These are phyloP conservation scores for Blastocystis sp. DNA, from an alignment of 352 stramenopile species.

Conservation along the genomic window DNA sequence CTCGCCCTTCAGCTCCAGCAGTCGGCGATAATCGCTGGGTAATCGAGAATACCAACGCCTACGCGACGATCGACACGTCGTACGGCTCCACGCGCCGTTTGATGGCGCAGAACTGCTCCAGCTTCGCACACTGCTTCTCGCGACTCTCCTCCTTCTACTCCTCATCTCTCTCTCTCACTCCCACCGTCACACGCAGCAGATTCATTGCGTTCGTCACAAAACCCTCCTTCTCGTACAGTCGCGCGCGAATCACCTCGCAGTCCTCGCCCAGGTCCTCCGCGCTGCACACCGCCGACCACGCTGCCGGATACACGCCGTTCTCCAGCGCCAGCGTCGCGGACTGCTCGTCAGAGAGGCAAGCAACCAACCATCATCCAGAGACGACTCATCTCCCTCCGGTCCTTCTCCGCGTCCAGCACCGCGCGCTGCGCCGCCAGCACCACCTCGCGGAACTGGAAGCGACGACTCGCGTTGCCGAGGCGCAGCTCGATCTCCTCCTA, in stretches of 20 bases:
- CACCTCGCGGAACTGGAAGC: not conserved
- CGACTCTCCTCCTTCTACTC: not conserved
- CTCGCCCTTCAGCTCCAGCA: not conserved
- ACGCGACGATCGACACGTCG: slow-evolving; percentile 12
- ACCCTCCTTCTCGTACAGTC: not conserved
- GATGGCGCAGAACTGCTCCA: slow-evolving; percentile 2
- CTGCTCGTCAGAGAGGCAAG: not conserved
- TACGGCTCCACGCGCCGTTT: slow-evolving; percentile 24
- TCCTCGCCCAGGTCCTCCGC: not conserved
- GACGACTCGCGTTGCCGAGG: not conserved
- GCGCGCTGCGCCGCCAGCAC: not conserved
- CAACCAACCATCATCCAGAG: not conserved
- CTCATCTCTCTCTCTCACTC: not conserved
- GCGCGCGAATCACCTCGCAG: slow-evolving; percentile 3
- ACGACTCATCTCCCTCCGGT: not conserved
- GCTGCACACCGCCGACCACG: not conserved
- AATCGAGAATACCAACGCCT: not conserved
- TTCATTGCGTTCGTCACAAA: slow-evolving; percentile 43
- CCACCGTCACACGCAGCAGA: not conserved
- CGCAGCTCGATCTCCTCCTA: not conserved
- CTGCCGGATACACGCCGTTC: not conserved
- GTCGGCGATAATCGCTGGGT: not conserved
- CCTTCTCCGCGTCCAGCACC: not conserved
- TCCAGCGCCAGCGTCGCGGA: not conserved
- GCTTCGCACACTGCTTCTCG: not conserved